Conservation (phyloP, 805 yeast genomes). For the Komagataella pastoris region DNA sequence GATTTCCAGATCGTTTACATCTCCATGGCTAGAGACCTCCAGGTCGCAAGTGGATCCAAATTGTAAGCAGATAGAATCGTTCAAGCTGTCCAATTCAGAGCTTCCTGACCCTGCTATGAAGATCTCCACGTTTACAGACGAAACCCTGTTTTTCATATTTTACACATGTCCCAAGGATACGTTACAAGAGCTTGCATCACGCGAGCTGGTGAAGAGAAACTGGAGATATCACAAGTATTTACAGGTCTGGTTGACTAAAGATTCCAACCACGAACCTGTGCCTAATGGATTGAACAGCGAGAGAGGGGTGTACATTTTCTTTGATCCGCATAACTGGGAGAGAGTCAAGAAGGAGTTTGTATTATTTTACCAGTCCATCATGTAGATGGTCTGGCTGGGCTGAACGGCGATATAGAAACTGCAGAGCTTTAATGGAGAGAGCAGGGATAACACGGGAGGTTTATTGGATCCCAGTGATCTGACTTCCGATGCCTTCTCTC, state of each 20-base stretch:
- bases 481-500: neutral
- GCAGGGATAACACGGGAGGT: neutral
- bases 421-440: too few relatives aligned
- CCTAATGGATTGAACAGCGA: constrained; percentile 63
- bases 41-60: constrained; percentile 84
- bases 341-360: constrained; percentile 65
- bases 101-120: constrained; percentile 19
- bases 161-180: constrained; percentile 90
- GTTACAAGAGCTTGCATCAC: constrained; percentile 85
- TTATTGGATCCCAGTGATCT: neutral
- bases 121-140: constrained; percentile 64
- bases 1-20: constrained; percentile 55
- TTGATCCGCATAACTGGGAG: constrained; percentile 95
- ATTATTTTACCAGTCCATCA: constrained; percentile 25
- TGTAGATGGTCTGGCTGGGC: neutral
- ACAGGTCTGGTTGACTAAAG: constrained; percentile 95
- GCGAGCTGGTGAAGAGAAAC: constrained; percentile 81
- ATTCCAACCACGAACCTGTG: constrained; percentile 78
- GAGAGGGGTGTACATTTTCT: constrained; percentile 85
- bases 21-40: constrained; percentile 93
- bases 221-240: constrained; percentile 96
- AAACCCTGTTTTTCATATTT: constrained; percentile 84
- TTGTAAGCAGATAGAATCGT: constrained; percentile 50
- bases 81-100: constrained; percentile 15
- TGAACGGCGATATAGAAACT: neutral